These are phyloP conservation scores for Xylaria sp. DNA, from an alignment of 2,329 filamentous ascomycete species.

Conservation along the genomic window DNA sequence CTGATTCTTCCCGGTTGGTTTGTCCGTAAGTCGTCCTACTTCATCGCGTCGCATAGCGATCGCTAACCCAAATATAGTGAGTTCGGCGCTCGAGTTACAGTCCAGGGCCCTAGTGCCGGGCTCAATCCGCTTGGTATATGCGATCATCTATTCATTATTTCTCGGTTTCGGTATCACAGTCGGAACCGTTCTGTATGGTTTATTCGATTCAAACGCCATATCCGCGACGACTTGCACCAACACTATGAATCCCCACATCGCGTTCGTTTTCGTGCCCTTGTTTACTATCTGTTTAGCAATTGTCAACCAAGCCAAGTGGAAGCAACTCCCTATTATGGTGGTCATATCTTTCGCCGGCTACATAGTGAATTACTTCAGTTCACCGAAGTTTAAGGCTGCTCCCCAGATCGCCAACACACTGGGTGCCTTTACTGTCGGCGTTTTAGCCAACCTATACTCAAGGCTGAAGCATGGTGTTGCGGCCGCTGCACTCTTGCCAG, in stretches of 20 bases:
- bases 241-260: slow-evolving; percentile 52
- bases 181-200: slow-evolving; percentile 56
- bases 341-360: slow-evolving; percentile 79
- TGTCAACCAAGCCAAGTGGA: slow-evolving; percentile 85
- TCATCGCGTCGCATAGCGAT: not conserved
- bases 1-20: slow-evolving; percentile 76
- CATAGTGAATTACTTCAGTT: slow-evolving; percentile 79
- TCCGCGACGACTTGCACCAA: slow-evolving; percentile 50
- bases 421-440: slow-evolving; percentile 79
- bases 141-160: slow-evolving; percentile 78
- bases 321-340: slow-evolving; percentile 82
- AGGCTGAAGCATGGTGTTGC: slow-evolving; percentile 64
- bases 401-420: slow-evolving; percentile 81
- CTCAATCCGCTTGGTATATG: slow-evolving; percentile 79
- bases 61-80: slow-evolving; percentile 43
- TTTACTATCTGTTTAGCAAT: slow-evolving; percentile 80
- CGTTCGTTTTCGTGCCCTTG: slow-evolving; percentile 77
- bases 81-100: slow-evolving; percentile 70
- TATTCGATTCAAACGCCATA: slow-evolving; percentile 55
- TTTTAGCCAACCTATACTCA: slow-evolving; percentile 83
- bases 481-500: slow-evolving; percentile 59
- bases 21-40: slow-evolving; percentile 47
- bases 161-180: slow-evolving; percentile 76
- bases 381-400: slow-evolving; percentile 72
- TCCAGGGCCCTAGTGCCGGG: slow-evolving; percentile 76